These are phyloP conservation scores for Trichoderma pleuroti DNA, from an alignment of 2,329 filamentous ascomycete genomes.

Conservation along the genomic window DNA sequence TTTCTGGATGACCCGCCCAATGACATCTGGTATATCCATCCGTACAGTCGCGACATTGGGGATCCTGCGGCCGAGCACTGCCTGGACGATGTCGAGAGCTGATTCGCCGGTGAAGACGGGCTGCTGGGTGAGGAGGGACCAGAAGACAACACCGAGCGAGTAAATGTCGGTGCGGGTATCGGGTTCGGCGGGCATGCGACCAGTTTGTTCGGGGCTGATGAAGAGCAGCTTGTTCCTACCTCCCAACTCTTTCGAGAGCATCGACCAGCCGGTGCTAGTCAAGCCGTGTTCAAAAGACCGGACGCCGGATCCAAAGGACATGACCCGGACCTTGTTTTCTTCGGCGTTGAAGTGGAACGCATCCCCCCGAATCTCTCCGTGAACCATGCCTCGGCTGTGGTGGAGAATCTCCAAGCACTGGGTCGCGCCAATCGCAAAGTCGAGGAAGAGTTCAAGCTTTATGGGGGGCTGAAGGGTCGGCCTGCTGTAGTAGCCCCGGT, in stretches of 20 bases:
- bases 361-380: slow-evolving; percentile 87
- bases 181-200: slow-evolving; percentile 85
- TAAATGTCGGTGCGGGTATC: slow-evolving; percentile 93
- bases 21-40: slow-evolving; percentile 77
- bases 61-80: slow-evolving; percentile 75
- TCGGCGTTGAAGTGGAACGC: slow-evolving; percentile 82
- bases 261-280: slow-evolving; percentile 80
- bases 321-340: slow-evolving; percentile 68
- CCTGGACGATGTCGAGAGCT: slow-evolving; percentile 87
- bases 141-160: slow-evolving; percentile 84
- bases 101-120: slow-evolving; percentile 75
- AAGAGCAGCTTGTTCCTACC: slow-evolving; percentile 87
- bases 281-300: slow-evolving; percentile 88
- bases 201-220: slow-evolving; percentile 92
- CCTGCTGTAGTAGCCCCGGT: slow-evolving; percentile 44
- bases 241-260: slow-evolving; percentile 75
- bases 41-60: slow-evolving; percentile 72
- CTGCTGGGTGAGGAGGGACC: slow-evolving; percentile 76
- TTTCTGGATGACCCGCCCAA: slow-evolving; percentile 81
- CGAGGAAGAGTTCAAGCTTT: slow-evolving; percentile 72
- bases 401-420: slow-evolving; percentile 89
- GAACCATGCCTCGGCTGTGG: slow-evolving; percentile 78
- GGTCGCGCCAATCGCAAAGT: slow-evolving; percentile 85
- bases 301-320: slow-evolving; percentile 82
- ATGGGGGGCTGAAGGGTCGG: slow-evolving; percentile 56